Base-by-base conservation (phyloP, 345 rosid species). In the Arabidopsis suecica region DNA sequence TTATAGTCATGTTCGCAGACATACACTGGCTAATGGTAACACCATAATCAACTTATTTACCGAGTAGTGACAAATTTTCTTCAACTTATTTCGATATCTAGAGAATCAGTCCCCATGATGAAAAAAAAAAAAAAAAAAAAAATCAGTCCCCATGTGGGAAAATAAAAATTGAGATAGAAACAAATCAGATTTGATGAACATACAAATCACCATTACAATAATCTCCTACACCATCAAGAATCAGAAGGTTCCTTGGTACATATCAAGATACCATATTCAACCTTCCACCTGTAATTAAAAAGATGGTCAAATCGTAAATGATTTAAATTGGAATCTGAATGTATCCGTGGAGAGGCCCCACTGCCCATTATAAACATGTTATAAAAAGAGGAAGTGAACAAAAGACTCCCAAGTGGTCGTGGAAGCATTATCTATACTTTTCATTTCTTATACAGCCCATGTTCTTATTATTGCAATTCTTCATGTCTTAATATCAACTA, bases 351-450 rank as follows among this genome's bases (percentile, higher is more conserved):
- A 61, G 41, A 49, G 50, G 75, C 61, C 75, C 60, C 76, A 72
- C 28, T 25, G 23, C 51, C 76, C 68, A 72, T 72, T 72, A 51
- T 72, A 61, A 60, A 48, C 41, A 25, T 48, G 67, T 8, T 60
- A 23, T 49, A 37, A 49, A 49, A 71, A 49, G 50, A 71, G 40
- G 60, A 71, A 71, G 68, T 61, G 60, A 61, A 49, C 50, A 49
- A 48, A 60, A 60, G 68, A 60, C 50, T 48, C 47, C 32, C 50
- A 71, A 61, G 75, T 71, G 51, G 75, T 71, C 75, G 68, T 71
- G 68, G 68, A 60, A 38, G 59, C 75, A 61, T 71, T 60, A 61
- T 68, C 51, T 23, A 50, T 38, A 12, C 37, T 49, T 44, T 48
- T 60, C 48, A 37, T 59, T 71, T 50, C 50, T 25, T 71, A 25